Base-by-base conservation (phyloP, 495 filamentous ascomycete genomes). In the Copromyces sp. region DNA sequence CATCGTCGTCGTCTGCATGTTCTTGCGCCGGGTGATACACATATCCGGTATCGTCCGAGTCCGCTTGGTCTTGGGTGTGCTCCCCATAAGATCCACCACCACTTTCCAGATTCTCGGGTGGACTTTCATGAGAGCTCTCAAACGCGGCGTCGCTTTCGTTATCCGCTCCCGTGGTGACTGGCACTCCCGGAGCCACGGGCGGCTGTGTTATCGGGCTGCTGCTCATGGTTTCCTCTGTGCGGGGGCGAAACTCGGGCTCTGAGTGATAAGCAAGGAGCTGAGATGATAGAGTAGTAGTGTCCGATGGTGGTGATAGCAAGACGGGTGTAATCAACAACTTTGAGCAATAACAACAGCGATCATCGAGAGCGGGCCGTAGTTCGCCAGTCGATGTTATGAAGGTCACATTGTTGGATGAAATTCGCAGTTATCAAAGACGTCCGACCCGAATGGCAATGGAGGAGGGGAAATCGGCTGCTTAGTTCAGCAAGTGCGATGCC, bases 1-100 rank as follows among this genome's bases (percentile, higher is more conserved):
- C 69, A 3, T 77, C 74, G 20, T 77, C 70, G 1, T 72, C 70
- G 9, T 74, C 71, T 17, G 73, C 73, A 32, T 70, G 69, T 3
- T 74, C 73, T 11, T 74, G 53, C 6, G 53, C 53, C 12, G 53
- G 53, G 29, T 65, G 24, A 37, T 65, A 65, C 12, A 65, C 14
- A 61, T 61, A 61, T 32, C 29, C 53, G 53, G 29, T 14, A 12
- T 65, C 53, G 29, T 65, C 53, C 53, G 53, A 35, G 29, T 65
- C 29, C 53, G 6, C 53, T 35, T 65, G 53, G 14, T 40, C 39
- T 40, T 37, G 35, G 35, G 17, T 29, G 47, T 59, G 47, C 47
- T 59, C 47, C 29, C 1, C 47, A 59, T 59, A 14, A 17, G 14
- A 65, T 35, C 12, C 53, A 32, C 32, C 53, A 9, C 39, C 5